Percentiles rank a stretch among this genome's conserved stretches.
Conservation (phyloP, 768 basidiomycete species). For the Sistotremastrum suecicum region DNA sequence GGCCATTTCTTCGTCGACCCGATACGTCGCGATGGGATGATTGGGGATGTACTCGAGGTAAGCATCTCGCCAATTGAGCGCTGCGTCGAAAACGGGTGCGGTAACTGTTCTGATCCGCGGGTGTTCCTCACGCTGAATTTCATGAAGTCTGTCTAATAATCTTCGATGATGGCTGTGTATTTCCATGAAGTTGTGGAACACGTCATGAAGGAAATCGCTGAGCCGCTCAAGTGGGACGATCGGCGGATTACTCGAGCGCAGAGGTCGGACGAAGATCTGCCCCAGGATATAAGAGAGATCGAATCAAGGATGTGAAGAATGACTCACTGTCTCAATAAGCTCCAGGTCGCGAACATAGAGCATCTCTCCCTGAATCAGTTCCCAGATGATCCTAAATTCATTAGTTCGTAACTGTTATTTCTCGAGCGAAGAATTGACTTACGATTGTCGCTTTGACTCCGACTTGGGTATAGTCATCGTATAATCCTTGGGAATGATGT, state of each 20-base stretch:
- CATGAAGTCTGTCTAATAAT: slow-evolving; percentile 68
- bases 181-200: slow-evolving; percentile 79
- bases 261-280: slow-evolving; percentile 71
- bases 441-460: slow-evolving; percentile 79
- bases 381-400: slow-evolving; percentile 65
- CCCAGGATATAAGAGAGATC: slow-evolving; percentile 1
- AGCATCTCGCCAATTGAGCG: slow-evolving; percentile 81
- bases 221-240: slow-evolving; percentile 62
- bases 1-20: slow-evolving; percentile 78
- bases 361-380: slow-evolving; percentile 93
- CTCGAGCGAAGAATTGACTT: slow-evolving; percentile 16
- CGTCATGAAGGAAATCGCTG: slow-evolving; percentile 67
- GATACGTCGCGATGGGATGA: slow-evolving; percentile 81
- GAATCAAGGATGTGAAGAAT: not conserved
- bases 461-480: slow-evolving; percentile 49
- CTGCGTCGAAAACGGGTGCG: slow-evolving; percentile 75
- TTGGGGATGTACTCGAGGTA: slow-evolving; percentile 92
- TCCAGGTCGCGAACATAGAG: slow-evolving; percentile 86
- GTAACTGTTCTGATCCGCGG: slow-evolving; percentile 69
- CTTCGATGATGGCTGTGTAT: slow-evolving; percentile 60
- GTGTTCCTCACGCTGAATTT: slow-evolving; percentile 80
- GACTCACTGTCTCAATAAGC: slow-evolving; percentile 59
- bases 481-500: slow-evolving; percentile 60
- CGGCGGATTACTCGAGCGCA: slow-evolving; percentile 59
- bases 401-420: not conserved